A percentile compares a stretch with the other conserved stretches of the same genome.
These are phyloP conservation scores for Holtermanniella nyarrowii DNA, from an alignment of 768 basidiomycete species.

Conservation along the genomic window DNA sequence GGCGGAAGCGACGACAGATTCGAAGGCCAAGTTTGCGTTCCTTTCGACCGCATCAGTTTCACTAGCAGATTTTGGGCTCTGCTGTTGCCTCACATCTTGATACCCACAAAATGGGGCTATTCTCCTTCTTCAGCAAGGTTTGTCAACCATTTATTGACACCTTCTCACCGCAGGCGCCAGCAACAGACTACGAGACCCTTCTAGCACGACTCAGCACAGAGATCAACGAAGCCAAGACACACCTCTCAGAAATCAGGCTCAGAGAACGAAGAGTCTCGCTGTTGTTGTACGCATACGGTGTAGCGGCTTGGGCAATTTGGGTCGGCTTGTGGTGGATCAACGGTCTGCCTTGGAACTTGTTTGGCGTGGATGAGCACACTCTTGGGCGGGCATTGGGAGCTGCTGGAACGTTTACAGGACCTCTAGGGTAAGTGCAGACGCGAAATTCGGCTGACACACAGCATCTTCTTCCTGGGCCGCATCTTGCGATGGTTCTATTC, in stretches of 20 bases:
- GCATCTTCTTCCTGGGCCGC: conserved; percentile 24
- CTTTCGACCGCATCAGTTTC: no score
- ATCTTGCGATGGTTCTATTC: conserved; percentile 27
- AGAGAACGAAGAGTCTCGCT: conserved; percentile 30
- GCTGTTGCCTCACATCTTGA: no score
- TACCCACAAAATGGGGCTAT: not conserved
- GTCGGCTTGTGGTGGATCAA: conserved; percentile 34
- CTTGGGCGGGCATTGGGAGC: conserved; percentile 19
- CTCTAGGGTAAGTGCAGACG: conserved; percentile 29
- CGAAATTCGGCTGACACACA: conserved; percentile 3
- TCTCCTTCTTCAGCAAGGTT: not conserved
- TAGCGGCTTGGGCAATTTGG: conserved; percentile 36
- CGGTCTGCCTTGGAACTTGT: conserved; percentile 31
- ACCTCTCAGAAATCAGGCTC: conserved; percentile 36
- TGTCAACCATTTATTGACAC: not conserved
- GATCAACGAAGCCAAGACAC: conserved; percentile 33
- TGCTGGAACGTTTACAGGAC: conserved; percentile 22
- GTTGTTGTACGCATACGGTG: conserved; percentile 32
- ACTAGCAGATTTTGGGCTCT: no score
- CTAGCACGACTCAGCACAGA: conserved; percentile 33
- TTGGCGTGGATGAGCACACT: conserved; percentile 19
- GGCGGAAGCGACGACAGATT: not conserved
- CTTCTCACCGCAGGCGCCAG: conserved; percentile 11
- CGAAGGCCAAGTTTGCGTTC: no score
- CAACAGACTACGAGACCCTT: conserved; percentile 39